Evolutionary conservation across 2,329 filamentous ascomycete genomes (phyloP).

Genomic region (Ophiocordyceps camponoti-leonardi): DNA sequence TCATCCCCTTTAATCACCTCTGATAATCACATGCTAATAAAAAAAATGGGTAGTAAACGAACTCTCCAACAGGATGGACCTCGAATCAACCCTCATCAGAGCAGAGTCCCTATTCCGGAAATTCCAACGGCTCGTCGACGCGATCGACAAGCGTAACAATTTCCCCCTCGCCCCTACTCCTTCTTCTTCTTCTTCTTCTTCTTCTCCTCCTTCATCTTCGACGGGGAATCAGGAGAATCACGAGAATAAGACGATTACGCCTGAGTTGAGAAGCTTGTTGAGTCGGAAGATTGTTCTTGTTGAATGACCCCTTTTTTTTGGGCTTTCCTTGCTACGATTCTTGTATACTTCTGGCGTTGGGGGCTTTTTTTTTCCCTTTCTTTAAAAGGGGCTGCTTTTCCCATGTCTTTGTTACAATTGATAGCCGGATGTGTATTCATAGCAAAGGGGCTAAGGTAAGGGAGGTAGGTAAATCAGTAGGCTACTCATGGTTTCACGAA

Average conservation of each 20-base stretch:
- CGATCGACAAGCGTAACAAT: constrained; percentile 78
- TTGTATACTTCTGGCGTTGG: not conserved
- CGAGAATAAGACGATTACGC: constrained; percentile 23
- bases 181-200: not conserved
- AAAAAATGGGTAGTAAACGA: constrained; percentile 56
- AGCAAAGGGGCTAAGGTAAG: too few species aligned
- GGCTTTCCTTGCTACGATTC: not conserved
- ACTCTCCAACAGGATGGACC: constrained; percentile 80
- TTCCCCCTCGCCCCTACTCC: constrained; percentile 41
- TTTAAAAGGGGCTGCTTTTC: too few species aligned
- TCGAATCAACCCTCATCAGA: constrained; percentile 68
- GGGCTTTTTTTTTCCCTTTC: too few species aligned
- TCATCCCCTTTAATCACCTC: too few species aligned
- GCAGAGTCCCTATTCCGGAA: constrained; percentile 78
- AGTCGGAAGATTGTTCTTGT: constrained; percentile 15
- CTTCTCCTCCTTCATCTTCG: not conserved
- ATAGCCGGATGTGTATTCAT: too few species aligned
- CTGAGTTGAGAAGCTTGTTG: constrained; percentile 36
- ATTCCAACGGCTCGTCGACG: constrained; percentile 78
- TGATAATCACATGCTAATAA: too few species aligned
- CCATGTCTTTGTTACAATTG: too few species aligned
- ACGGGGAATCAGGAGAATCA: not conserved
- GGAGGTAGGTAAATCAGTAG: too few species aligned
- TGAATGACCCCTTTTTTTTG: not conserved
- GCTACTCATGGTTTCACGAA: too few species aligned